Evolutionary conservation across 2,329 filamentous ascomycete species (phyloP).

Genomic region (Pseudogymnoascus sp.): DNA sequence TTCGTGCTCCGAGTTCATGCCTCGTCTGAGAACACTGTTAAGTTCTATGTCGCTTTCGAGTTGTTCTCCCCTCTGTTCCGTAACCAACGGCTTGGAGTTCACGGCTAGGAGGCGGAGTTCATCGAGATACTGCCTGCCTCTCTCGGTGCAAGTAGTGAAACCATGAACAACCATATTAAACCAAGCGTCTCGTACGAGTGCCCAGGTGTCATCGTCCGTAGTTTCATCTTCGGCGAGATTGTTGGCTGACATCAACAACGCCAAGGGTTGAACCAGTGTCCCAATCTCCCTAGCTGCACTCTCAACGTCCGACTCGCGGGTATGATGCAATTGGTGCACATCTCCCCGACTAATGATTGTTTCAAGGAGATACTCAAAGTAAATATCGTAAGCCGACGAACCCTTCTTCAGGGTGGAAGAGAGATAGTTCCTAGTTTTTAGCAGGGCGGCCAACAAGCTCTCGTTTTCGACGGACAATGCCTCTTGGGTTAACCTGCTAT

Average conservation of each 20-base stretch:
- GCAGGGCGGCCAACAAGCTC: conserved; percentile 64
- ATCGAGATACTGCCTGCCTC: conserved; percentile 62
- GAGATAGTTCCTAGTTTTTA: conserved; percentile 71
- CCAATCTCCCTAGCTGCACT: conserved; percentile 80
- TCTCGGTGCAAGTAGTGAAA: conserved; percentile 66
- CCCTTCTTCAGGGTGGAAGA: conserved; percentile 59
- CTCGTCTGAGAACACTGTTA: conserved; percentile 83
- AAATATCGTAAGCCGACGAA: conserved; percentile 73
- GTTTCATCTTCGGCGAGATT: conserved; percentile 40
- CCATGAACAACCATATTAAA: conserved; percentile 96
- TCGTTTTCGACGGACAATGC: conserved; percentile 62
- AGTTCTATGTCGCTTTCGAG: conserved; percentile 95
- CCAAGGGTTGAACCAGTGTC: conserved; percentile 79
- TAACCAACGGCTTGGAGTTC: conserved; percentile 77
- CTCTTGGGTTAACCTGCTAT: conserved; percentile 64
- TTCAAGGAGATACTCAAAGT: conserved; percentile 75
- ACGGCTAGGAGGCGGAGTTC: conserved; percentile 80
- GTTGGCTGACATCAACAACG: conserved; percentile 66
- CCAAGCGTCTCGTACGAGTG: conserved; percentile 83
- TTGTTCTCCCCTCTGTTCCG: conserved; percentile 80
- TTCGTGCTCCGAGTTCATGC: conserved; percentile 71
- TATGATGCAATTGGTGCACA: conserved; percentile 63
- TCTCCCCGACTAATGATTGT: conserved; percentile 87
- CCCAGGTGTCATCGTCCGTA: conserved; percentile 58
- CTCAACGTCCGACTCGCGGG: conserved; percentile 69